Evolutionary conservation across 257 asterid species (phyloP), one percentile per base, ranked within the genome.

Genomic region (Echites panduratus): DNA sequence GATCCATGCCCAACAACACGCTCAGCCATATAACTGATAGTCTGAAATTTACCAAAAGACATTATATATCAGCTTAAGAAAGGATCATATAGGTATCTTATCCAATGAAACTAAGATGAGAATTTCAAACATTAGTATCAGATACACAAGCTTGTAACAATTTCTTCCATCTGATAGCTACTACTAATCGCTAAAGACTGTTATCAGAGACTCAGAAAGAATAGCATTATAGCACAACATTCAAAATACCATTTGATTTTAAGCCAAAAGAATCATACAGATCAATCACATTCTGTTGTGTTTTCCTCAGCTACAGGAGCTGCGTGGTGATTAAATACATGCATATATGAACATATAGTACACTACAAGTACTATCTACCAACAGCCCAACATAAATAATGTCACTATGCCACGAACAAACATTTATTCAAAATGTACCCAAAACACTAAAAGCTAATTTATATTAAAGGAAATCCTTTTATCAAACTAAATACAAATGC

Each of bases 1-100:
- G 98, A 92, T 73, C 96, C 98, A 75, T 88, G 96, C 64, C 95
- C 97, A 48, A 90, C 98, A 54, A 92, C 82, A 43, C 96, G 96
- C 87, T 90, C 97, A 0, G 97, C 98, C 98, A 90, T 85, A 76
- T 90, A 92, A 78, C 94, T 90, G 53, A 92, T 86, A 63, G 96
- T 90, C 97, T 90, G 91, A 65, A 71, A 44, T 59, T 45, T 56
- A 75, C 8, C 40, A 40, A 61, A 75, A 48, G 19, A 65, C 43
- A 29, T 9, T n/a, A 56, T 69, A 70, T 52, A 27, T 17, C 22
- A 48, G 62, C 12, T 7, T 53, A 45, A 35, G 24, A 63, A 63
- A 63, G 6, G 0, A 63, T 63, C 26, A 63, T 41, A 32, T 32
- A 32, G 5, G 43, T 63, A 22, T 53, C 22, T 45, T 1, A 53